Base-by-base conservation (phyloP, 768 basidiomycete genomes). In the Calocybe indica region DNA sequence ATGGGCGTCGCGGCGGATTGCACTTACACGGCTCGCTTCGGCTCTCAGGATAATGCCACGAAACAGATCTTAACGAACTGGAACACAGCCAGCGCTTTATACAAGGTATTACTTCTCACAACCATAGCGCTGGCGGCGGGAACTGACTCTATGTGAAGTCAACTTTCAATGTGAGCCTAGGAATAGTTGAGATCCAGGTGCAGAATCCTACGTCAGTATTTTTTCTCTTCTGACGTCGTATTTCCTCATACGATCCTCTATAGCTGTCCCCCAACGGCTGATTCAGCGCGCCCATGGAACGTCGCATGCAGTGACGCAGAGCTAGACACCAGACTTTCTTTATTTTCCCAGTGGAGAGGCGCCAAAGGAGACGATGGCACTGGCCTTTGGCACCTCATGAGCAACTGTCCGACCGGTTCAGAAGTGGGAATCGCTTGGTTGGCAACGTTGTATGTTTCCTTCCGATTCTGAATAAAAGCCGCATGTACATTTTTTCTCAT, bases 1-100 rank as follows among this genome's bases (percentile, higher is more conserved):
- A 83, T 92, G 80, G 92, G 92, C 22, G 85, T 92, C 47, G 91
- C 91, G 0, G 85, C 90, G 5, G 92, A 93, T 61, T 93, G 92
- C 65, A 78, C 76, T 52, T 93, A 92, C 59, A 80, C 83, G 8
- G 55, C 66, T 30, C 73, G 73, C 50, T 88, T 88, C 56, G 83
- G 80, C 30, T 74, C 76, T 2, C 69, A 76, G 53, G 69, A 76
- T 32, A 82, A 81, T 49, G 88, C 91, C 5, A 82, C 86, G 7
- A 74, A 67, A 29, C 82, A 86, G 55, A 89, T 92, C 47, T 61
- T 94, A 47, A 89, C 70, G 42, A 76, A 81, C 53, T 90, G 84
- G 82, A 92, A 92, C 61, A 76, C 78, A n/a, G 85, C 83, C 37
- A 84, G 80, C 56, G 67, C 74, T 3, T 64, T 85, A n/a, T 88